Evolutionary conservation across 805 yeast species (phyloP).

Genomic region (Starmerella gropengiesseri): DNA sequence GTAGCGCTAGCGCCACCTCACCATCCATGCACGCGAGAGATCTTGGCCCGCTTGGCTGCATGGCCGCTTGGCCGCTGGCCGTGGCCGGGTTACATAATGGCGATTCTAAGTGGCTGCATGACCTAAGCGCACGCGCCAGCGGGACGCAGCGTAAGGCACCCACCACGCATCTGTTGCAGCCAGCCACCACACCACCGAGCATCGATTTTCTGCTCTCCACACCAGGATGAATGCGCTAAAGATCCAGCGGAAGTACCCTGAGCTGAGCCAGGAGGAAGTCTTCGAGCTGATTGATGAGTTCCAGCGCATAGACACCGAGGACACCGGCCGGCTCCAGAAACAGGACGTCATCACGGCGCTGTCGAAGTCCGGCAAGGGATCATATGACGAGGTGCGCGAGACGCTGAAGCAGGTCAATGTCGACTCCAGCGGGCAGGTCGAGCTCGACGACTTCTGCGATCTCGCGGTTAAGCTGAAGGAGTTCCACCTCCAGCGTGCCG

Average conservation of each 20-base stretch:
- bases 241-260: slow-evolving; percentile 72
- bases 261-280: slow-evolving; percentile 73
- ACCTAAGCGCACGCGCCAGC: too few relatives aligned
- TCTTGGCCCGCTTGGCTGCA: too few relatives aligned
- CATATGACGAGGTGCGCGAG: slow-evolving; percentile 89
- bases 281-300: slow-evolving; percentile 79
- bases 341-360: slow-evolving; percentile 78
- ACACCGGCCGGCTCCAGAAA: slow-evolving; percentile 89
- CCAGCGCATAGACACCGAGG: slow-evolving; percentile 67
- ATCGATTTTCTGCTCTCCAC: neutral
- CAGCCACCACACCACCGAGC: neutral
- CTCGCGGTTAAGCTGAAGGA: slow-evolving; percentile 73
- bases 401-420: slow-evolving; percentile 82
- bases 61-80: too few relatives aligned
- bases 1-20: too few relatives aligned
- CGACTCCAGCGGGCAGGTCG: slow-evolving; percentile 95
- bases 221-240: slow-evolving; percentile 51
- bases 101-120: too few relatives aligned
- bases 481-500: slow-evolving; percentile 15
- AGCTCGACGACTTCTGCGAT: slow-evolving; percentile 83
- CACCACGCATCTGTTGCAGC: too few relatives aligned
- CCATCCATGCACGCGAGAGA: too few relatives aligned
- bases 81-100: too few relatives aligned
- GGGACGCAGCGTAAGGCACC: too few relatives aligned
- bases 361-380: slow-evolving; percentile 63